Base-by-base conservation (phyloP, 1,284 basidiomycete genomes). In the Ceratobasidium theobromae region DNA sequence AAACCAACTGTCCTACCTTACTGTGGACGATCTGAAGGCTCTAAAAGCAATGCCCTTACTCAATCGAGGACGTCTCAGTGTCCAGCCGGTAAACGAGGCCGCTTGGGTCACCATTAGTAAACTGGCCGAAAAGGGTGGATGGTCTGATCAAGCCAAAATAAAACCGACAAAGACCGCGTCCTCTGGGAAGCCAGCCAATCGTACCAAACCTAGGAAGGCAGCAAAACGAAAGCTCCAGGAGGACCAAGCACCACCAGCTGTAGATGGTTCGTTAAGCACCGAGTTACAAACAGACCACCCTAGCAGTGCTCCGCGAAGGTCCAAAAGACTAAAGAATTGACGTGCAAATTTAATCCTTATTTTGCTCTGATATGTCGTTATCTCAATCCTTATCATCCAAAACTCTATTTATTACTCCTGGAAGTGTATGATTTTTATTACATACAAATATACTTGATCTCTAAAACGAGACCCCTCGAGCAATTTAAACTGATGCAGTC, bases 51-150 rank as follows among this genome's bases (percentile, higher is more conserved):
- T 96, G 93, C 83, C 88, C 48, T 79, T 98, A 25, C 82, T 98
- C 16, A 89, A 84, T 21, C 83, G 91, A 6, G 93, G 95, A 0
- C 80, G 96, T 54, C 80, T 98, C 54, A 96, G 93, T 75, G 89
- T 93, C 45, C 93, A 98, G 76, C 84, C 86, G 1, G 93, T 96
- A 0, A 78, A 82, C 28, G 76, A 83, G 66, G 79, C 76, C 9
- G 89, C 93, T 0, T 98, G 87, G 82, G 79, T 83, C 21, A 83
- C 85, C 0, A 82, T 97, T 16, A 75, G 80, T 9, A 71, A 78
- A 51, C 76, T 98, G 54, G 89, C 92, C 0, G 81, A 85, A 54
- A 82, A 80, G 30, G 95, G 95, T 0, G 81, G 80, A 0, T 83
- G 79, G 75, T 74, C 77, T 14, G 46, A 62, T 35, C 23, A 62